phyloP scores from a whole-genome alignment of 495 filamentous ascomycete species.

The Endocarpon pusillum region DNA sequence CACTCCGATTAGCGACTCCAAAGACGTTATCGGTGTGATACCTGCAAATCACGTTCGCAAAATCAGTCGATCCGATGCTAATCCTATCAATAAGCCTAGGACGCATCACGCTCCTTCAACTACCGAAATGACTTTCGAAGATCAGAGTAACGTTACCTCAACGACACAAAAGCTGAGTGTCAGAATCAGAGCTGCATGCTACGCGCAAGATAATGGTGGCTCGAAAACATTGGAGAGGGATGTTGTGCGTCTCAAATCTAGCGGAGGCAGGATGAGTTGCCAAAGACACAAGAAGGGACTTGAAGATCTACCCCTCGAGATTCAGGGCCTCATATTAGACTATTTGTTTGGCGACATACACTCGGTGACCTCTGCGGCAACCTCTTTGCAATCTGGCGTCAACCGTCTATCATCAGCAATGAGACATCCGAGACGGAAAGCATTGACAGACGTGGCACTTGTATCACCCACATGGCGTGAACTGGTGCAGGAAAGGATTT shows the following conservation, averaged over 20 bases:
- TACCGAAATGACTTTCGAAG: no score
- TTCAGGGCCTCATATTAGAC: constrained; percentile 54
- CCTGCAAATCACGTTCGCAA: no score
- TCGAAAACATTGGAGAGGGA: not conserved
- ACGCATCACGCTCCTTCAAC: no score
- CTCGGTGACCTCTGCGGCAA: constrained; percentile 32
- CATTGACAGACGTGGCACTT: constrained; percentile 45
- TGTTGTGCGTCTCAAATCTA: not conserved
- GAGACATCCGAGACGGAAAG: constrained; percentile 48
- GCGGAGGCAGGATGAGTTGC: no score
- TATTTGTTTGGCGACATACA: constrained; percentile 49
- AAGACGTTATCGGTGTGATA: no score
- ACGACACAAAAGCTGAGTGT: not conserved
- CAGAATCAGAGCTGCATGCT: not conserved
- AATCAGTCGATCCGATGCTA: no score
- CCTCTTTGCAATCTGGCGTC: constrained; percentile 26
- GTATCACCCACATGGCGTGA: constrained; percentile 43
- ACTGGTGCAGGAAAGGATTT: constrained; percentile 50
- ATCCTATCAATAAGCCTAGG: no score
- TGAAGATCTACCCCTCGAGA: constrained; percentile 45
- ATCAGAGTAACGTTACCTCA: no score
- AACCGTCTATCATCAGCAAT: constrained; percentile 46
- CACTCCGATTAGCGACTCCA: no score
- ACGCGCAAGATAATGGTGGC: no score
- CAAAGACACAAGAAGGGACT: no score